phyloP scores from a whole-genome alignment of 139 green algal species.

The Bryopsis sp. region DNA sequence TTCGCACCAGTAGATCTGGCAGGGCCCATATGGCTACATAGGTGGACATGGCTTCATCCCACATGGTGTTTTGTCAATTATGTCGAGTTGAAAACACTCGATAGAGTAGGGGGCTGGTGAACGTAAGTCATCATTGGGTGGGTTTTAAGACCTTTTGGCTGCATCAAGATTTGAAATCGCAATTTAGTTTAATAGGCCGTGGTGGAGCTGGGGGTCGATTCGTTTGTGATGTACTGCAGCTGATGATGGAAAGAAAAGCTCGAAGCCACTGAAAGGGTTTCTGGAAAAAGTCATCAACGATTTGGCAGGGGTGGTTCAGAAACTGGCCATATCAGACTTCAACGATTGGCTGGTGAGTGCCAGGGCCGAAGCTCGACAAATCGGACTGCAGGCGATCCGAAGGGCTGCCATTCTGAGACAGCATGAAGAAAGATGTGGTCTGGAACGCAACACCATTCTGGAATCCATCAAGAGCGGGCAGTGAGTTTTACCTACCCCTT shows the following conservation, averaged over 20 bases:
- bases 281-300: constrained; percentile 35
- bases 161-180: too few relatives aligned
- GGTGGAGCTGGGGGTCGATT: not conserved
- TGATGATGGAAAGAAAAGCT: not conserved
- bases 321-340: constrained; percentile 48
- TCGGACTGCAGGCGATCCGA: constrained; percentile 52
- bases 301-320: constrained; percentile 39
- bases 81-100: too few relatives aligned
- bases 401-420: constrained; percentile 37
- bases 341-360: constrained; percentile 65
- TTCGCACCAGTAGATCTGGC: too few relatives aligned
- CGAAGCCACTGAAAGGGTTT: constrained; percentile 31
- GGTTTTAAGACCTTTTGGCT: too few relatives aligned
- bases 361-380: constrained; percentile 33
- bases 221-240: not conserved
- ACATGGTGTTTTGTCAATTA: too few relatives aligned
- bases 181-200: not conserved
- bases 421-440: constrained; percentile 38
- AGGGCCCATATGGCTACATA: too few relatives aligned
- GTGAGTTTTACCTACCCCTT: not conserved
- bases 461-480: not conserved
- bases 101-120: too few relatives aligned
- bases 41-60: too few relatives aligned
- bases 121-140: too few relatives aligned
- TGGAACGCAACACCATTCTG: constrained; percentile 35